Conservation (phyloP, 495 filamentous ascomycete species). For the Hypoxylon cercidicola region DNA sequence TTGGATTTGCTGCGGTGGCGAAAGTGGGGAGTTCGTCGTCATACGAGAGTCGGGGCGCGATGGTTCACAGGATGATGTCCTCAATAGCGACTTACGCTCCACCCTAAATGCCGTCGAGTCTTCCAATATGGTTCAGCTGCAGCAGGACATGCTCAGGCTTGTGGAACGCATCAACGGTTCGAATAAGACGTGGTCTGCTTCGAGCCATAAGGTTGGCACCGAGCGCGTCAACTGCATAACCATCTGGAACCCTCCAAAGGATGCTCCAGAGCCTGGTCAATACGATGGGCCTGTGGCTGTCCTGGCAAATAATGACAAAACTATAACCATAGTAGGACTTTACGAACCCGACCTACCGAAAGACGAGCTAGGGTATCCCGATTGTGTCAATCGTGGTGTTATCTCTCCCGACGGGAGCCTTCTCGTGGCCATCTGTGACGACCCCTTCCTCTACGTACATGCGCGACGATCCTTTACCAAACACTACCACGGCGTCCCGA, state of each 20-base stretch:
- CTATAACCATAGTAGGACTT: constrained; percentile 81
- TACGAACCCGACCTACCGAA: constrained; percentile 55
- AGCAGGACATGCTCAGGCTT: constrained; percentile 48
- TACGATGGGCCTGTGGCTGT: constrained; percentile 60
- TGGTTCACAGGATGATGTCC: constrained; percentile 48
- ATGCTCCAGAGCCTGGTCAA: constrained; percentile 39
- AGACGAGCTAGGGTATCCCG: constrained; percentile 74
- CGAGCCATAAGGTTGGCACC: constrained; percentile 55
- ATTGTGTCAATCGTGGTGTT: constrained; percentile 89
- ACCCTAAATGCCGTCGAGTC: constrained; percentile 25
- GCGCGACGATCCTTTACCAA: constrained; percentile 51
- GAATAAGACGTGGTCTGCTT: constrained; percentile 50
- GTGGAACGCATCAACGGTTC: constrained; percentile 45
- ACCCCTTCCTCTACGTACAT: constrained; percentile 85
- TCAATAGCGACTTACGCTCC: constrained; percentile 39
- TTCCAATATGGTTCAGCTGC: constrained; percentile 47
- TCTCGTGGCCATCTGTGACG: constrained; percentile 86
- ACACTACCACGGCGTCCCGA: constrained; percentile 38
- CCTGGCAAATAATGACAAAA: constrained; percentile 85
- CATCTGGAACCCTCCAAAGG: constrained; percentile 59
- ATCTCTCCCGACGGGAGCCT: constrained; percentile 88
- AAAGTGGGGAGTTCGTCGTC: constrained; percentile 84
- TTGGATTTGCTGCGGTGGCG: constrained; percentile 91
- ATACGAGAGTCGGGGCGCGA: constrained; percentile 59
- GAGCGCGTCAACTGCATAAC: constrained; percentile 67